Conservation (phyloP, 202 grass and related monocot species). For the Setaria viridis region DNA sequence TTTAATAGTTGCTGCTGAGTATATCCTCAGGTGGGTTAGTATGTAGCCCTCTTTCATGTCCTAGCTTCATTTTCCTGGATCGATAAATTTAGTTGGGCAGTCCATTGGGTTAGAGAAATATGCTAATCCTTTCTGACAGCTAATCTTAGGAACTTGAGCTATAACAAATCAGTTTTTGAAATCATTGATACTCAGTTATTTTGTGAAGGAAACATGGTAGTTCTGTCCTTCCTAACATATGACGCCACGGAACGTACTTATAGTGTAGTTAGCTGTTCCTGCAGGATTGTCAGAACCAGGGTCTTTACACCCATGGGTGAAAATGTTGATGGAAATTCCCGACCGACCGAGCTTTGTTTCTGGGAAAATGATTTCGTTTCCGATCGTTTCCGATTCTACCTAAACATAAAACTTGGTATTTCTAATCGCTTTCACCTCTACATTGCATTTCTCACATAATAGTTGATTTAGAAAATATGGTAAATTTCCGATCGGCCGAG, state of each 20-base stretch:
- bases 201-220: constrained; percentile 3
- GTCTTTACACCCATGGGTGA: background rate
- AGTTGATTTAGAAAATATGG: too few species aligned
- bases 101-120: constrained; percentile 21
- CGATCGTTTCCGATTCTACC: too few species aligned
- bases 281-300: background rate
- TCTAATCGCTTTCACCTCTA: too few species aligned
- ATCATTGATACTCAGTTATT: background rate
- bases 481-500: too few species aligned
- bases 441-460: too few species aligned
- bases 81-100: background rate
- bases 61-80: constrained; percentile 24
- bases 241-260: background rate
- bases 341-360: too few species aligned
- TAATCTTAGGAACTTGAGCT: constrained; percentile 13
- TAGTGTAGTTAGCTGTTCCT: constrained; percentile 2
- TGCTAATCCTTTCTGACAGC: background rate
- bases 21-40: too few species aligned
- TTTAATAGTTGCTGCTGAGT: too few species aligned
- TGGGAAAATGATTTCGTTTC: too few species aligned
- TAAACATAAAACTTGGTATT: too few species aligned
- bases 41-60: background rate
- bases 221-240: constrained; percentile 13
- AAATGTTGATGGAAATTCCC: too few species aligned
- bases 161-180: background rate